Conservation (phyloP, 1,139 yeast genomes). For the Spathaspora sp. region DNA sequence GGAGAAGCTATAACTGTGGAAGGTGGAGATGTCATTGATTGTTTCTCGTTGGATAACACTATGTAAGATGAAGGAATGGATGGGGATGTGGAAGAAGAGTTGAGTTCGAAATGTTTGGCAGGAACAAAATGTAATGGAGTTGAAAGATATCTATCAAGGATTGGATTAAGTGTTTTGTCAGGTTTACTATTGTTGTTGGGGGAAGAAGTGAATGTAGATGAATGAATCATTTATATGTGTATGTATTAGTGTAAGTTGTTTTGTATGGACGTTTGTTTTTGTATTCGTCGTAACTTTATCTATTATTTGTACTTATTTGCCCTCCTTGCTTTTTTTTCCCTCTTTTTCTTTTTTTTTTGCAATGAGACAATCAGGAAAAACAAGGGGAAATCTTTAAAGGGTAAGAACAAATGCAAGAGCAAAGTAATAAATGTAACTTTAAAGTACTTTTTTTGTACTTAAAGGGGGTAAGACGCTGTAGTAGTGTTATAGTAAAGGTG, state of each 20-base stretch:
- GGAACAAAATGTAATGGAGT: constrained; percentile 61
- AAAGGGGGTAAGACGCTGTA: no score
- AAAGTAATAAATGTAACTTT: background rate
- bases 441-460: no score
- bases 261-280: no score
- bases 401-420: background rate
- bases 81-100: constrained; percentile 7
- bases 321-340: constrained; percentile 1
- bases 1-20: background rate
- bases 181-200: background rate
- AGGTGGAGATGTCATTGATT: background rate
- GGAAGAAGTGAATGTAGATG: background rate
- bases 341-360: background rate
- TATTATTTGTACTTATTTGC: background rate
- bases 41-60: constrained; percentile 27
- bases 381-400: background rate
- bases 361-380: background rate
- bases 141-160: constrained; percentile 57
- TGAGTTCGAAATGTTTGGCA: constrained; percentile 44
- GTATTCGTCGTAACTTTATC: background rate
- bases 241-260: background rate
- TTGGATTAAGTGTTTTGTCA: constrained; percentile 25
- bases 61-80: constrained; percentile 20
- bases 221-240: background rate
- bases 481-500: no score